Evolutionary conservation across 805 yeast species (phyloP).

Genomic region (Scheffersomyces ergatensis): DNA sequence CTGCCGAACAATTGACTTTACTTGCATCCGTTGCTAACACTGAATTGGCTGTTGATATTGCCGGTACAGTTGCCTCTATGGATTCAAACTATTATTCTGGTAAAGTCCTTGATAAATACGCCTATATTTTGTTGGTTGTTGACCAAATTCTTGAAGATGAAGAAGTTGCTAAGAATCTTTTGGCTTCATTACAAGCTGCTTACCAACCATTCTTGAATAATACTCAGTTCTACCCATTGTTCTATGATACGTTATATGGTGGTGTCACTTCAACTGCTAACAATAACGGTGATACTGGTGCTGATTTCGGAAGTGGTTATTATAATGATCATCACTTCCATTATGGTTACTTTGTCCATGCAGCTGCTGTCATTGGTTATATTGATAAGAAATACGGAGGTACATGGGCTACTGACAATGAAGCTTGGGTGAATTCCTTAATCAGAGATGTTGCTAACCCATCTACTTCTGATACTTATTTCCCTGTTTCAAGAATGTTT

Average conservation of each 20-base stretch:
- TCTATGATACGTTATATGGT: slow-evolving; percentile 53
- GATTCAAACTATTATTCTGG: slow-evolving; percentile 52
- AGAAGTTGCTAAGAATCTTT: slow-evolving; percentile 32
- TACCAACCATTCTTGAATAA: slow-evolving; percentile 39
- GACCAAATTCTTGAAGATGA: slow-evolving; percentile 46
- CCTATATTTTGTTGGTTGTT: slow-evolving; percentile 52
- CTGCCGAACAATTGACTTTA: slow-evolving; percentile 41
- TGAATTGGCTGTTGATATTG: slow-evolving; percentile 48
- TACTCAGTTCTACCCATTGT: slow-evolving; percentile 46
- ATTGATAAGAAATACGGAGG: slow-evolving; percentile 56
- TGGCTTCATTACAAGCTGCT: slow-evolving; percentile 40
- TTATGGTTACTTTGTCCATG: slow-evolving; percentile 78
- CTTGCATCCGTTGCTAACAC: slow-evolving; percentile 45
- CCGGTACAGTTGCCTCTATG: slow-evolving; percentile 31
- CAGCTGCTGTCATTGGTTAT: slow-evolving; percentile 76
- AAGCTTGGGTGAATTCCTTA: slow-evolving; percentile 58
- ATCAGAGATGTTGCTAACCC: slow-evolving; percentile 72
- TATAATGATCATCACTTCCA: slow-evolving; percentile 90
- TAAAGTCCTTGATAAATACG: slow-evolving; percentile 54
- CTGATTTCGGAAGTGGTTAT: slow-evolving; percentile 69
- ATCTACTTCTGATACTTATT: slow-evolving; percentile 48
- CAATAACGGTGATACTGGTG: slow-evolving; percentile 41
- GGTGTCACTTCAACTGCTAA: slow-evolving; percentile 57
- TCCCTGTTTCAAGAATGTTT: slow-evolving; percentile 71
- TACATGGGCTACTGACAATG: slow-evolving; percentile 48